Evolutionary conservation across 1,139 yeast species (phyloP), one percentile per base, ranked within the genome.

Genomic region (Magnusiomyces paraingens): DNA sequence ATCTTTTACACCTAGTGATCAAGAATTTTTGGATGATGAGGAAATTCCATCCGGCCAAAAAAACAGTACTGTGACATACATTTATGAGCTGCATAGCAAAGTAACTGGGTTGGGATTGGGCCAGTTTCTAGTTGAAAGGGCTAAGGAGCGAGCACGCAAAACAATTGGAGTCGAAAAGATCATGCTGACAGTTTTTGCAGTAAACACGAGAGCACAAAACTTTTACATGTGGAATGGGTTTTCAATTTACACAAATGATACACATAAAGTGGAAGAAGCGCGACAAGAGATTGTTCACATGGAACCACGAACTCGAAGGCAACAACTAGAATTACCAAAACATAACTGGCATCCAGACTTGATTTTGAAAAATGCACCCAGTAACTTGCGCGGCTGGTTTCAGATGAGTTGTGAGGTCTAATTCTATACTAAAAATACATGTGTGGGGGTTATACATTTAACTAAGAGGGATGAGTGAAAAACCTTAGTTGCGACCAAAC

Each of bases 1-100:
- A 6, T 74, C 81, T 15, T 70, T 74, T 59, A 72, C 72, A 62
- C 62, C 76, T 39, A 74, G 77, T 18, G 52, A 49, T 6, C 53
- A 49, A 22, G 55, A 54, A 22, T 38, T 15, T 21, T 26, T 49
- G 5, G 51, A 42, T 58, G 41, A 47, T 14, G 51, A 44, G 20
- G 61, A 40, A 10, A 18, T n/a, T 3, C 35, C 20, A 8, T 8
- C 35, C 5, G 18, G n/a, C 20, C 73, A 72, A 45, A 65, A 65
- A 21, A 67, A 66, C n/a, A 63, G 62, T 8, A 69, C 68, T 51
- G 77, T 74, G 26, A 63, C 81, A 6, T 81, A 79, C 60, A 67
- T 81, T 40, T 81, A 79, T 62, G 86, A 81, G 63, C 74, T 81
- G 50, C 85, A 81, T 55, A 73, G 54, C 52, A 70, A 76, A 8